Evolutionary conservation across 164 flowering plant genomes (phyloP).

Genomic region (Vitis rotundifolia): DNA sequence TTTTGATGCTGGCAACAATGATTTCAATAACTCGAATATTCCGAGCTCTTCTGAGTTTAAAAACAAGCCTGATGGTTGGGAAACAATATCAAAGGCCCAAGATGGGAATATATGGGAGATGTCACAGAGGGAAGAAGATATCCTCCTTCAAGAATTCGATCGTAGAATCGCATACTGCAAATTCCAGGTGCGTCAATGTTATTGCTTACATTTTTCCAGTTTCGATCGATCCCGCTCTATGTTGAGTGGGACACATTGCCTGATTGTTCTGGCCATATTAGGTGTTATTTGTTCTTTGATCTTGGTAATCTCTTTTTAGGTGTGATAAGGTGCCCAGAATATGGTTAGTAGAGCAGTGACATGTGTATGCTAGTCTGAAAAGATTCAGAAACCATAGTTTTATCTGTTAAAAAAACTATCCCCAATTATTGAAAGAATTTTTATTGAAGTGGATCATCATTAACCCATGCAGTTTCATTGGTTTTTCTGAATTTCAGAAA

Average conservation of each 20-base stretch:
- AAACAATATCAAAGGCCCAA: conserved; percentile 68
- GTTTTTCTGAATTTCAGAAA: background rate
- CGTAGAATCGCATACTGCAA: conserved; percentile 91
- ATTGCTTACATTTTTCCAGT: background rate
- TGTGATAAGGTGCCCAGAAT: too few species aligned
- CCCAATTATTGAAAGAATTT: too few species aligned
- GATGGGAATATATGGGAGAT: conserved; percentile 95
- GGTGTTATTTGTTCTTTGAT: too few species aligned
- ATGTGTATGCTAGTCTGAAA: too few species aligned
- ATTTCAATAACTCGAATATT: conserved; percentile 40
- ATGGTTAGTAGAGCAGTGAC: too few species aligned
- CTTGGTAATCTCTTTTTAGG: too few species aligned
- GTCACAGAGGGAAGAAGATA: conserved; percentile 96
- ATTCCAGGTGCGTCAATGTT: conserved; percentile 63
- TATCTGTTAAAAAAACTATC: too few species aligned
- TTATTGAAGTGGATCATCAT: background rate
- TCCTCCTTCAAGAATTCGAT: conserved; percentile 92
- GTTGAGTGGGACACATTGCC: background rate
- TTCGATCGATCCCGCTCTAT: too few species aligned
- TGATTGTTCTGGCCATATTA: background rate
- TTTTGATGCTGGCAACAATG: conserved; percentile 58
- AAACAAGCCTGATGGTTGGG: conserved; percentile 98
- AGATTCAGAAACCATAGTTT: too few species aligned
- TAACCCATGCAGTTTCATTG: background rate
- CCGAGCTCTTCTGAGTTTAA: conserved; percentile 71